Conservation (phyloP, 2,329 filamentous ascomycete genomes). For the Neofusicoccum laricinum region DNA sequence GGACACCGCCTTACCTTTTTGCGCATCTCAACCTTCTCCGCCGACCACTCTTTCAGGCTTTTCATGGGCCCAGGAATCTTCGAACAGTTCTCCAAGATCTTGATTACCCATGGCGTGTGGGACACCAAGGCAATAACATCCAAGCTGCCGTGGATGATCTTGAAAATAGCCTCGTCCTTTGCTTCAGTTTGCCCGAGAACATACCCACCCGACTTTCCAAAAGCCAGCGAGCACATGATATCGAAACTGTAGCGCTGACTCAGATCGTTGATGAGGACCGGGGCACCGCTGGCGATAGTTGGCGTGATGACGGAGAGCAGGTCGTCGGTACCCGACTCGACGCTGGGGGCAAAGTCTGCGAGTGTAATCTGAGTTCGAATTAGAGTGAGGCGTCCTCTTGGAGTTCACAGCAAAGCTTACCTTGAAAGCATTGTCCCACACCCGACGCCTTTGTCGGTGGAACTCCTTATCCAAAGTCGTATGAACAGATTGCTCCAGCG, state of each 20-base stretch:
- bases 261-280: conserved; percentile 27
- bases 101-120: conserved; percentile 29
- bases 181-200: conserved; percentile 31
- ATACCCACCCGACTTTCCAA: conserved; percentile 41
- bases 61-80: conserved; percentile 27
- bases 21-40: conserved; percentile 23
- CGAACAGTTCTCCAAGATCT: conserved; percentile 22
- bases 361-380: conserved; percentile 17
- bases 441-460: background rate
- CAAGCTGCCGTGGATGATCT: conserved; percentile 36
- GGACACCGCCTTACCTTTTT: conserved; percentile 20
- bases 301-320: conserved; percentile 22
- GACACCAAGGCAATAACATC: conserved; percentile 25
- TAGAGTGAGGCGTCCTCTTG: background rate
- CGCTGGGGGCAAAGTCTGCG: conserved; percentile 22
- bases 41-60: conserved; percentile 25
- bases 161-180: conserved; percentile 29
- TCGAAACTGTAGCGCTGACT: conserved; percentile 46
- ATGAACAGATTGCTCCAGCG: conserved; percentile 3
- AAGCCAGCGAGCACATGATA: conserved; percentile 45
- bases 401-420: background rate
- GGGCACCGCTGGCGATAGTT: conserved; percentile 30
- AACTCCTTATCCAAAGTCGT: conserved; percentile 2
- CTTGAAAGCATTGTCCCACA: conserved; percentile 17
- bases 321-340: conserved; percentile 27